Conservation (phyloP, 495 filamentous ascomycete species). For the Sabuloglossum arenarium region DNA sequence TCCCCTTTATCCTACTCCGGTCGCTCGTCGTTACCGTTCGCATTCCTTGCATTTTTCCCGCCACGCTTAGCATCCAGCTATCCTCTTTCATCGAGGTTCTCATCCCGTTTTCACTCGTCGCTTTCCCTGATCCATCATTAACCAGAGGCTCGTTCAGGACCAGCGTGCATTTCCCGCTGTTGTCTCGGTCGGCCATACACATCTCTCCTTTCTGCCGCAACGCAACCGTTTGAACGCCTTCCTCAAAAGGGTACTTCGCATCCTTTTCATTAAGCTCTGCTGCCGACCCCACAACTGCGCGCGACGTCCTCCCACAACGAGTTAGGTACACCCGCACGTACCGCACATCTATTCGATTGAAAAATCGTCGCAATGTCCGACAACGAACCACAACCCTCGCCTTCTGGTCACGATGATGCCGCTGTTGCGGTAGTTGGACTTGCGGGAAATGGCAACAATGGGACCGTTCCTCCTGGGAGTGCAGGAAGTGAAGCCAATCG, state of each 20-base stretch:
- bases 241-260: neutral
- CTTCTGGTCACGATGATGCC: conserved; percentile 24
- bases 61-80: conserved; percentile 2
- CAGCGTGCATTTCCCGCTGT: conserved; percentile 1
- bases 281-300: conserved; percentile 1
- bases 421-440: conserved; percentile 27
- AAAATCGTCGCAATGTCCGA: conserved; percentile 12
- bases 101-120: conserved; percentile 2
- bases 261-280: neutral
- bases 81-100: conserved; percentile 3
- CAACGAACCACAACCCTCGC: conserved; percentile 18
- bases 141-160: conserved; percentile 3
- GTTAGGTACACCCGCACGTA: conserved; percentile 2
- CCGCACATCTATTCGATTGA: neutral
- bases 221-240: neutral
- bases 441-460: conserved; percentile 41
- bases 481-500: conserved; percentile 35
- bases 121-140: conserved; percentile 6
- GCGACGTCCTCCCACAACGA: conserved; percentile 3
- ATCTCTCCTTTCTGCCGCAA: neutral
- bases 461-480: conserved; percentile 18
- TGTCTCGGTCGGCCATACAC: conserved; percentile 2
- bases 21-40: conserved; percentile 1
- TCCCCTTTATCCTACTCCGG: neutral
- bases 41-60: conserved; percentile 5